phyloP scores from a whole-genome alignment of 164 flowering plant species.

The Piper longum region DNA sequence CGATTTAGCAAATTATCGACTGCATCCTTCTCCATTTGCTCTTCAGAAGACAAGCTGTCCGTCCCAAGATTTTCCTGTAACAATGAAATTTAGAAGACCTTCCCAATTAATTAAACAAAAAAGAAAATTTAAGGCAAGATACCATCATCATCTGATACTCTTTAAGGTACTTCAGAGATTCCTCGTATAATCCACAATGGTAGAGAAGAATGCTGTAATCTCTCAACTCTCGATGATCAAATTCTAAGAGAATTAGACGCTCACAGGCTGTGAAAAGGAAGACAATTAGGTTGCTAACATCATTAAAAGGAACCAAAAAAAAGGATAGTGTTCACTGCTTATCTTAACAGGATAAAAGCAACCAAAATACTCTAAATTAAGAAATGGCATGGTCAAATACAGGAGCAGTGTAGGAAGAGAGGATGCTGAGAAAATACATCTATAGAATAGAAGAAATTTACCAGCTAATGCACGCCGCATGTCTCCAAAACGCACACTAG shows the following conservation, averaged over 20 bases:
- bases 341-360: not conserved
- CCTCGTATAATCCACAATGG: conserved; percentile 59
- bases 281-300: not conserved
- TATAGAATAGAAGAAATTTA: conserved; percentile 7
- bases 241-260: conserved; percentile 48
- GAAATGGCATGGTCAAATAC: not conserved
- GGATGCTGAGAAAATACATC: not conserved
- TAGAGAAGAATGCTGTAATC: conserved; percentile 78
- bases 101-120: not conserved
- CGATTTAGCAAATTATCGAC: conserved; percentile 51
- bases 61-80: conserved; percentile 16
- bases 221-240: conserved; percentile 47
- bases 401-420: not conserved
- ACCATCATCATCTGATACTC: conserved; percentile 41
- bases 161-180: conserved; percentile 45
- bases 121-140: conserved; percentile 4
- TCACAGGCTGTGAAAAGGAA: conserved; percentile 56
- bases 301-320: no score
- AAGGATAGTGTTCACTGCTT: no score
- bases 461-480: conserved; percentile 84
- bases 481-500: conserved; percentile 65
- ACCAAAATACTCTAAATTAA: no score
- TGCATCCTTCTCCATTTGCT: conserved; percentile 42
- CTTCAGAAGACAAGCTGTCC: conserved; percentile 10
- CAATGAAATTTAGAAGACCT: not conserved